Percentiles rank a stretch among this genome's conserved stretches.
phyloP scores from a whole-genome alignment of 331 rosid genomes.

The Spiraea crenata region DNA sequence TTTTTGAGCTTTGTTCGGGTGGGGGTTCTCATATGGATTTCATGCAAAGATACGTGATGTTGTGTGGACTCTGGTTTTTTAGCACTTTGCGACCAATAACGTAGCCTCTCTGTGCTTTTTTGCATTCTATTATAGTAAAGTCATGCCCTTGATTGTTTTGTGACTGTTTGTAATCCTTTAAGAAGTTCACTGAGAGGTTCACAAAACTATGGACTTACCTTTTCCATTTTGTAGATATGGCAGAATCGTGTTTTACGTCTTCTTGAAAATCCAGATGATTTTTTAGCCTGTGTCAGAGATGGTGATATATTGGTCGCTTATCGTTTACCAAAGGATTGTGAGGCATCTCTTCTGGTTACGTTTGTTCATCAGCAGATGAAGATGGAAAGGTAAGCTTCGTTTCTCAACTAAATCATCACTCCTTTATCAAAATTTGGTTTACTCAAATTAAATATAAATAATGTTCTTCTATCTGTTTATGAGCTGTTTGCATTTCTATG shows the following conservation, averaged over 20 bases:
- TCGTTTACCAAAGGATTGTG: constrained; percentile 53
- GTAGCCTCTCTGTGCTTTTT: neutral
- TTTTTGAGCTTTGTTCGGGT: constrained; percentile 1
- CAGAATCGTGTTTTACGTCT: constrained; percentile 38
- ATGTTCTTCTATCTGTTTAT: no score
- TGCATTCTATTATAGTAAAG: neutral
- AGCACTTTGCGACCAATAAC: neutral
- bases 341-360: constrained; percentile 41
- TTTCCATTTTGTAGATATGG: constrained; percentile 47
- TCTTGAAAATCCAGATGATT: constrained; percentile 55
- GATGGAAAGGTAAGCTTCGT: constrained; percentile 46
- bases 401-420: neutral
- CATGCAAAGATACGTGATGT: neutral
- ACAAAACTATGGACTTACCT: neutral
- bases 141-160: neutral
- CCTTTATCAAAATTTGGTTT: neutral
- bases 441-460: neutral
- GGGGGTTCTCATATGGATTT: constrained; percentile 7
- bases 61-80: constrained; percentile 2
- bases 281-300: constrained; percentile 60
- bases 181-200: constrained; percentile 1
- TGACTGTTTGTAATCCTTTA: neutral
- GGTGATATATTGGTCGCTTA: constrained; percentile 77
- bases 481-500: neutral
- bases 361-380: constrained; percentile 50